Conservation (phyloP, 2,329 filamentous ascomycete species). For the Ophiocordyceps camponoti-floridani region DNA sequence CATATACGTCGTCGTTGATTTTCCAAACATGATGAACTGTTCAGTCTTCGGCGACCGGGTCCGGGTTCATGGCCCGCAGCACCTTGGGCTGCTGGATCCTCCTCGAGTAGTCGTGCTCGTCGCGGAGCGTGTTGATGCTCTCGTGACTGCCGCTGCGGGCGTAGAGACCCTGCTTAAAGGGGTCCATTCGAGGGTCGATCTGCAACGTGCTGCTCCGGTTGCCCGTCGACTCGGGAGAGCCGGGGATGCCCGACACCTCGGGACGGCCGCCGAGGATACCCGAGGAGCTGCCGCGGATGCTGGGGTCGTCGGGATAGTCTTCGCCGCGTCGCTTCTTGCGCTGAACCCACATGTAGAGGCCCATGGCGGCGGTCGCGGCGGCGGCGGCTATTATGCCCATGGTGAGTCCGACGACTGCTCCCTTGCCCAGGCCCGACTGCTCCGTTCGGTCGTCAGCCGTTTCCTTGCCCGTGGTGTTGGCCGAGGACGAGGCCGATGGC, state of each 20-base stretch:
- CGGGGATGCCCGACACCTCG: slow-evolving; percentile 20
- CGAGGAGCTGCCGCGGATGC: slow-evolving; percentile 30
- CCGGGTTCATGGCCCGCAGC: slow-evolving; percentile 44
- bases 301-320: slow-evolving; percentile 24
- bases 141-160: slow-evolving; percentile 40
- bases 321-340: slow-evolving; percentile 25
- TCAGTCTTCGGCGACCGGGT: slow-evolving; percentile 18
- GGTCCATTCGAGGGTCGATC: slow-evolving; percentile 45
- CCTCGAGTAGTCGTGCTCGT: slow-evolving; percentile 48
- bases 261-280: slow-evolving; percentile 26
- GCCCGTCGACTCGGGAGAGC: slow-evolving; percentile 18
- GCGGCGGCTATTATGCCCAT: slow-evolving; percentile 29
- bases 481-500: slow-evolving; percentile 4
- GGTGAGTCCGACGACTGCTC: slow-evolving; percentile 32
- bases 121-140: slow-evolving; percentile 43
- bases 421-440: slow-evolving; percentile 19
- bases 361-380: slow-evolving; percentile 16
- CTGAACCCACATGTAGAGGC: slow-evolving; percentile 24
- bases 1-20: slow-evolving; percentile 14
- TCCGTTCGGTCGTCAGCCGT: slow-evolving; percentile 2
- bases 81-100: slow-evolving; percentile 37
- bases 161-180: slow-evolving; percentile 39
- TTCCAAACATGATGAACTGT: slow-evolving; percentile 5
- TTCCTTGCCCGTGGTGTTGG: neutral
- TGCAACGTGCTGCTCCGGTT: slow-evolving; percentile 36